Base-by-base conservation (phyloP, 345 rosid genomes). In the Hibiscus mutabilis region DNA sequence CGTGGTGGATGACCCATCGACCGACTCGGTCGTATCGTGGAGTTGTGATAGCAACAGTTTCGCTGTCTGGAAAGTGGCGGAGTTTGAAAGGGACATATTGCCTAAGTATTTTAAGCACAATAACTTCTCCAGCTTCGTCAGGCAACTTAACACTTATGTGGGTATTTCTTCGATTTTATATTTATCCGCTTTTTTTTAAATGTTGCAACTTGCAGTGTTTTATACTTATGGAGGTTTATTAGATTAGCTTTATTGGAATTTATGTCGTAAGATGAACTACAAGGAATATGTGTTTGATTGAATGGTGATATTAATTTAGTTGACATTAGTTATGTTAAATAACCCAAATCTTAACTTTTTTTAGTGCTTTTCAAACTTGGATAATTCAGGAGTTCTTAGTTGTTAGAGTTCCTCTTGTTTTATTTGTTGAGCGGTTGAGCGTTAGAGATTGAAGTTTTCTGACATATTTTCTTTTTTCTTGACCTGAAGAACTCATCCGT, bases 71-170 rank as follows among this genome's bases (percentile, higher is more conserved):
- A 76, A 75, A 71, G 80, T 81, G 11, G 78, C 81, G 0, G 88
- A 84, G 73, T 84, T 86, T 67, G 64, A 85, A 1, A 81, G 79
- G 40, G 74, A 77, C 69, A 82, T 86, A 13, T 63, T 86, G 71
- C 90, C 90, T 0, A 84, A 79, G 80, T 77, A 76, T 78, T 86
- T 86, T 75, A 86, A 86, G 83, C 90, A 86, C 79, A 84, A 76
- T 56, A 86, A 86, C 55, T 86, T 86, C 81, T 86, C 90, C 76
- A 86, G 90, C 79, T 86, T 86, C 66, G 85, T 86, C 67, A 75
- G 88, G 53, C 90, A 86, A 76, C 64, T 86, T 58, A 86, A 86
- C 27, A 86, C 90, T 67, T 86, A 86, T 73, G 90, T 86, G 79
- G 72, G 82, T 76, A 57, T 52, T 35, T 15, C 59, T 71, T 71